These are phyloP conservation scores for Adiantum capillusveneris DNA, from an alignment of 75 land plant genomes.

Conservation along the genomic window DNA sequence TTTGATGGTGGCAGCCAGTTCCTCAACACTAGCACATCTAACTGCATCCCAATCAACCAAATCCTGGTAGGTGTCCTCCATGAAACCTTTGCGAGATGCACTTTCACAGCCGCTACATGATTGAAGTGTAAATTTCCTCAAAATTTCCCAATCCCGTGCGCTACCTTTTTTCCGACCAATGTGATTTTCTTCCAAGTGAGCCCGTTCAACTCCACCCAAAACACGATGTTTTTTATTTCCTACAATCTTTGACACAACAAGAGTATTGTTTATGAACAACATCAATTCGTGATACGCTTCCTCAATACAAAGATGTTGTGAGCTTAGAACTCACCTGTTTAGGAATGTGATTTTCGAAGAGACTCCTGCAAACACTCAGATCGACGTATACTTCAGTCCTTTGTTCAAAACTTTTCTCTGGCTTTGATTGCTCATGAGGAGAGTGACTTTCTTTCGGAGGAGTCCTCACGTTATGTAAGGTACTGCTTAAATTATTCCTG, in stretches of 20 bases:
- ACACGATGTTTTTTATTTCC: too few species aligned
- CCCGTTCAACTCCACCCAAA: constrained; percentile 24
- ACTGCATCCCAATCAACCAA: constrained; percentile 83
- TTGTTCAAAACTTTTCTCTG: not conserved
- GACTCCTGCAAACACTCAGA: not conserved
- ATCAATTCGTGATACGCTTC: not conserved
- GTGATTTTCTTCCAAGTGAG: constrained; percentile 21
- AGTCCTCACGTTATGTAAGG: not conserved
- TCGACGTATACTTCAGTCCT: not conserved
- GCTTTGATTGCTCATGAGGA: not conserved
- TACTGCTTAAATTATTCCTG: not conserved
- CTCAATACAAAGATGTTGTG: not conserved
- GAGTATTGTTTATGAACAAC: not conserved
- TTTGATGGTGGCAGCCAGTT: constrained; percentile 61
- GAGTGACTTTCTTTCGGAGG: not conserved
- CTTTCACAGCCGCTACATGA: not conserved
- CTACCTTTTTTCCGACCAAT: not conserved
- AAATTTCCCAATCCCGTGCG: constrained; percentile 21
- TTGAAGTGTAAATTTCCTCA: constrained; percentile 1
- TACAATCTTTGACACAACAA: not conserved
- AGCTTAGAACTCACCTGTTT: not conserved
- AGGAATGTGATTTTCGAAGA: not conserved
- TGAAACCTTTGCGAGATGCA: constrained; percentile 18
- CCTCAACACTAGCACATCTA: constrained; percentile 54
- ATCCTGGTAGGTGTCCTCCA: constrained; percentile 36